Evolutionary conservation across 108 stramenopile species (phyloP), one percentile per base, ranked within the genome.

Genomic region (Seminavis robusta): DNA sequence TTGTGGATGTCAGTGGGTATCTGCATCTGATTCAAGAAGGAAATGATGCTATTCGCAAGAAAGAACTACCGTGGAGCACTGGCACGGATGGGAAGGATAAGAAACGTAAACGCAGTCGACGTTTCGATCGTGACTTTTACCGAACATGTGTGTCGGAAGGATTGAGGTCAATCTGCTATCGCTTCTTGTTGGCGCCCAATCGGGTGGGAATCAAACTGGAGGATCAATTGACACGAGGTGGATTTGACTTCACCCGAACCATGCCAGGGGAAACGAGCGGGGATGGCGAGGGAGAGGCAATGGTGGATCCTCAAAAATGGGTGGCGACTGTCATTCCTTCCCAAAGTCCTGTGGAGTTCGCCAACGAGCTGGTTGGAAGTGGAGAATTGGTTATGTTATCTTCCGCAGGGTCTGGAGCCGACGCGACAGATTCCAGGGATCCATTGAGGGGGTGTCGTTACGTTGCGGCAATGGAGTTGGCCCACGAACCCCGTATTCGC

Each of bases 391-490:
- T 88, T 24, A 42, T 84, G 32, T 59, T 91, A 29, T 82, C 83
- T 21, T 70, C 73, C 2, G 65, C 65, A n/a, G n/a, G n/a, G n/a
- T 65, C 60, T 3, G 73, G 72, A 23, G 62, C 59, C 33, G 69
- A 72, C 40, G 59, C 66, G 29, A 71, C 51, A 46, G 73, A 81
- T 38, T 44, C 75, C 49, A 48, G 66, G 10, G 86, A 88, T 56
- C 83, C 88, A 24, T 67, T 92, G 11, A 71, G 83, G 25, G 86
- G 83, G 11, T 88, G 90, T 47, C 74, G 88, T 24, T 94, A 88
- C 55, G 87, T 94, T 30, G 87, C 87, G 24, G 92, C 92, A 9
- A 84, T 90, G 79, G 92, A 94, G 69, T 50, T 94, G 23, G 86
- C 92, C 8, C 70, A 81, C 46, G 92, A 94, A 68, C 92, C 92